phyloP scores from a whole-genome alignment of 129 eudicot genomes.

The Smallanthus sonchifolius region DNA sequence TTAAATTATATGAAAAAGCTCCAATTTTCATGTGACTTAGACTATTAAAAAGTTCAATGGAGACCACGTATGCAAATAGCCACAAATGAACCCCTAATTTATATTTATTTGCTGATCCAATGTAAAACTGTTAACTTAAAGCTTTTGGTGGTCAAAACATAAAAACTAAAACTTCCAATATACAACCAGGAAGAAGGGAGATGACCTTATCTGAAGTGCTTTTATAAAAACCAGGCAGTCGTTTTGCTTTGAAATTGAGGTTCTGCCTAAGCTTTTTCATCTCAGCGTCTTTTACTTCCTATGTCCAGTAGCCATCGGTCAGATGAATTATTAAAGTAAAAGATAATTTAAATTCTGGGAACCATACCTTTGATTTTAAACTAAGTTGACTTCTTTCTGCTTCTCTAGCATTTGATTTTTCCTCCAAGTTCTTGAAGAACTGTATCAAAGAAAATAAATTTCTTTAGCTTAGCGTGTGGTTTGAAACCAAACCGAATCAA shows the following conservation, averaged over 20 bases:
- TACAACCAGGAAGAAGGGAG: not conserved
- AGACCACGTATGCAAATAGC: not conserved
- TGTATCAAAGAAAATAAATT: constrained; percentile 14
- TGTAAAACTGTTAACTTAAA: not conserved
- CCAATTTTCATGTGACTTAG: not conserved
- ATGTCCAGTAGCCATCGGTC: constrained; percentile 17
- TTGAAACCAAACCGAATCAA: not conserved
- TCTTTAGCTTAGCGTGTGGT: not conserved
- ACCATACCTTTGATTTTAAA: constrained; percentile 49
- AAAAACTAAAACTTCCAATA: not conserved
- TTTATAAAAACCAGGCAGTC: constrained; percentile 48
- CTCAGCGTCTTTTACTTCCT: constrained; percentile 53
- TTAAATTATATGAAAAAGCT: too few species aligned
- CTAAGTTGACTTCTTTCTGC: constrained; percentile 43
- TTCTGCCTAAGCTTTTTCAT: constrained; percentile 38
- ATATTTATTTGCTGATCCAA: not conserved
- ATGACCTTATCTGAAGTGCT: constrained; percentile 40
- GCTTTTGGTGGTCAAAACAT: too few species aligned
- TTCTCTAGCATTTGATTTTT: constrained; percentile 54
- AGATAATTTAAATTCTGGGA: not conserved
- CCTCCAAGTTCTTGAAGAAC: constrained; percentile 50
- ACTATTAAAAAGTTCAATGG: too few species aligned
- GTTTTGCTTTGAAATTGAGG: constrained; percentile 51
- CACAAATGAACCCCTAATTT: not conserved
- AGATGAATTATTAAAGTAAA: not conserved